Base-by-base conservation (phyloP, 768 basidiomycete species). In the Clitopilus passeckerianus region DNA sequence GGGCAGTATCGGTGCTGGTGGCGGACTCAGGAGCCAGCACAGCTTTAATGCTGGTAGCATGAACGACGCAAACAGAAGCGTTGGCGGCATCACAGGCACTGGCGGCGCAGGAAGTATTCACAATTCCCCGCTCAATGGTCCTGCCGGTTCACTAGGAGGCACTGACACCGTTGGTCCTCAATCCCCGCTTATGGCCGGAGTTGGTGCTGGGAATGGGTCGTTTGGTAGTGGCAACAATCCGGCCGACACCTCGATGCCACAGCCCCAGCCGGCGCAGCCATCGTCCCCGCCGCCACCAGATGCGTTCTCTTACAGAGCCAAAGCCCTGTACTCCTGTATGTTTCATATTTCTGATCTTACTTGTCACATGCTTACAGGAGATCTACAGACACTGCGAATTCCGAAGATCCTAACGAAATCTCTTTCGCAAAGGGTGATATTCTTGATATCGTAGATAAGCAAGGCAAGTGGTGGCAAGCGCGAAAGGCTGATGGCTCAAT, bases 381-480 rank as follows among this genome's bases (percentile, higher is more conserved):
- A 63, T 57, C 37, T 43, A 27, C 73, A 98, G 96, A 99, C 76
- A 84, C 83, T 54, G 96, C 95, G n/a, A 93, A 91, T 1, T 78
- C 90, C 27, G 95, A 98, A 59, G 97, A 99, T 71, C 92, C 95
- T 12, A 97, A 92, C 68, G 97, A 99, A 74, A 90, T 99, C 41
- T 91, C 92, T 53, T 98, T 99, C 73, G 68, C 76, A 56, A 98
- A 98, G 72, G 93, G 94, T 57, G 96, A 98, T 68, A 78, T 93
- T 41, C 83, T 98, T 62, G 94, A 97, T 62, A 90, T 98, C 57
- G 72, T 95, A 59, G 95, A 98, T 74, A 94, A 93, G 74, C 86
- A 91, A 66, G 91, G 91, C 54, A 92, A 93, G 69, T 93, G 93
- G 93, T 95, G 93, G 93, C 91, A 92, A 67, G 90, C 91, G 34